phyloP scores from a whole-genome alignment of 2,329 filamentous ascomycete genomes.

The Sarocladiaceae sp. region DNA sequence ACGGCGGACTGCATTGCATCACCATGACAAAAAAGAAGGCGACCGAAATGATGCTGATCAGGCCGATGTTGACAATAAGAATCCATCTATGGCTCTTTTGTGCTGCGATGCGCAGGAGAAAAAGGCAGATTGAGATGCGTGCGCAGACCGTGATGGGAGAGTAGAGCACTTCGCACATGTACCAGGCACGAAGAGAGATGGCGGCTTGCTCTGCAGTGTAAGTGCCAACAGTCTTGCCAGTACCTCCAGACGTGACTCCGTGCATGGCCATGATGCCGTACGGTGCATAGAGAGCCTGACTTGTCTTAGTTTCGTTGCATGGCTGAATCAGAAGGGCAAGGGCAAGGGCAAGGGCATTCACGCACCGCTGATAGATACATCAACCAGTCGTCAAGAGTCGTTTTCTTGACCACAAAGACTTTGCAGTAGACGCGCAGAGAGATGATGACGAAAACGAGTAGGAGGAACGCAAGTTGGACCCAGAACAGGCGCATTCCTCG shows the following conservation, averaged over 20 bases:
- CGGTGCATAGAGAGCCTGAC: conserved; percentile 27
- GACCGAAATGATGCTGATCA: conserved; percentile 29
- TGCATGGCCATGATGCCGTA: conserved; percentile 26
- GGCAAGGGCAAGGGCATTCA: conserved; percentile 4
- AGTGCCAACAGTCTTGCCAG: conserved; percentile 19
- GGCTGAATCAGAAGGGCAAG: not conserved
- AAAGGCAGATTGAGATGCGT: conserved; percentile 34
- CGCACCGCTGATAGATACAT: conserved; percentile 39
- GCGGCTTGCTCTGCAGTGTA: conserved; percentile 17
- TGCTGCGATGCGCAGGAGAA: conserved; percentile 33
- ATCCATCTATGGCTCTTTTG: conserved; percentile 25
- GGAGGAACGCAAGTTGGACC: conserved; percentile 23
- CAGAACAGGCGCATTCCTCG: conserved; percentile 15
- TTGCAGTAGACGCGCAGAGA: conserved; percentile 40
- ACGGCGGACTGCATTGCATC: conserved; percentile 42
- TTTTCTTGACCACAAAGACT: conserved; percentile 32
- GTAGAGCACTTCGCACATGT: conserved; percentile 34
- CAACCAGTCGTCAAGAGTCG: conserved; percentile 40
- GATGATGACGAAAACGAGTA: conserved; percentile 31
- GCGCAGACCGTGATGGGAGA: conserved; percentile 30
- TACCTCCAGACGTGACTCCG: conserved; percentile 23
- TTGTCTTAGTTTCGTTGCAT: not conserved
- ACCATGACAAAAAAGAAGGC: conserved; percentile 39
- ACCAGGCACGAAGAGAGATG: conserved; percentile 29
- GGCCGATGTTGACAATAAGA: conserved; percentile 24